Evolutionary conservation across 495 filamentous ascomycete species (phyloP).

Genomic region (Podospora pseudoanserina): DNA sequence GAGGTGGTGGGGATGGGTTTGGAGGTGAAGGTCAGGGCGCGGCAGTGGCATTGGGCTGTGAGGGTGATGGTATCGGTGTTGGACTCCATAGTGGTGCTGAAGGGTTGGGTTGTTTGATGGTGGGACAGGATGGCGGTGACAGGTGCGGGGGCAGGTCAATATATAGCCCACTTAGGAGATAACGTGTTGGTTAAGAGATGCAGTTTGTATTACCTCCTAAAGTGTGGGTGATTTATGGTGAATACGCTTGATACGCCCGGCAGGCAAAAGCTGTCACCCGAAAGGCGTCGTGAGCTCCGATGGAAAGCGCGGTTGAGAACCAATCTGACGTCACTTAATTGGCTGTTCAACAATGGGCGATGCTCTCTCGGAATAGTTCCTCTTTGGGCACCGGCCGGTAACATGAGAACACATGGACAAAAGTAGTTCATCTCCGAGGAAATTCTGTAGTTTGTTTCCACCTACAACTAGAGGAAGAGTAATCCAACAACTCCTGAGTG

Average conservation of each 20-base stretch:
- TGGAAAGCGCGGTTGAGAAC: not conserved
- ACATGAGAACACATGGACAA: not conserved
- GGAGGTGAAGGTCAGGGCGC: conserved; percentile 29
- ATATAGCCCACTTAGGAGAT: not conserved
- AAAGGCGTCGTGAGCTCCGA: not conserved
- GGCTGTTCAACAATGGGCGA: not conserved
- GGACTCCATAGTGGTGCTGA: conserved; percentile 21
- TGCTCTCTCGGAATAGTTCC: not conserved
- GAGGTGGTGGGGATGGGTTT: conserved; percentile 12
- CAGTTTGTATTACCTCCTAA: not conserved
- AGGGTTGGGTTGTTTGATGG: not conserved
- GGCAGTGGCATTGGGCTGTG: conserved; percentile 33
- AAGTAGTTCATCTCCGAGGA: not conserved
- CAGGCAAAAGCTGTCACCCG: not conserved
- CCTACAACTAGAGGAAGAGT: not conserved
- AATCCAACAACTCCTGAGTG: not conserved
- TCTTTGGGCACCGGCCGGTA: not conserved
- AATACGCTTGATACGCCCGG: not conserved
- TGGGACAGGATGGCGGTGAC: not conserved
- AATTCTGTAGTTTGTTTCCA: not conserved
- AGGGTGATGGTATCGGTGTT: conserved; percentile 13
- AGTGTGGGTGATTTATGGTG: not conserved
- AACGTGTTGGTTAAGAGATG: not conserved
- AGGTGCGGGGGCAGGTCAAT: not conserved
- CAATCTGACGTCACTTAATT: not conserved